Percentiles rank a stretch among this genome's conserved stretches.
Conservation (phyloP, 345 rosid genomes). For the Linum usitatissimum region DNA sequence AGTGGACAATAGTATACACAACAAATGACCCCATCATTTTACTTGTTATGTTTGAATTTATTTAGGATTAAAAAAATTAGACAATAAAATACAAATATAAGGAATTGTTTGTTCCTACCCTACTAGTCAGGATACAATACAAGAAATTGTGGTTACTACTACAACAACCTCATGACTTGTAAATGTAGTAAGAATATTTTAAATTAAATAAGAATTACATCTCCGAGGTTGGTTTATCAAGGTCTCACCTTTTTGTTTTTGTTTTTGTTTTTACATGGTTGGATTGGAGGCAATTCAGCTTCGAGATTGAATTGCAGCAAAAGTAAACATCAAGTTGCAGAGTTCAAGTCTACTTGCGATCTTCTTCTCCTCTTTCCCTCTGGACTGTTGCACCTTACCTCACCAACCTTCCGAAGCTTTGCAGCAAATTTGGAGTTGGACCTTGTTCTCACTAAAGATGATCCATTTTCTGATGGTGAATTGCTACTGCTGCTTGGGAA, state of each 20-base stretch:
- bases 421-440: slow-evolving; percentile 29
- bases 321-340: slow-evolving; percentile 17
- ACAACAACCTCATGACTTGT: neutral
- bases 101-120: neutral
- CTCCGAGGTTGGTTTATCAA: neutral
- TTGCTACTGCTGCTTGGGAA: slow-evolving; percentile 7
- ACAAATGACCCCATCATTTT: too few relatives aligned
- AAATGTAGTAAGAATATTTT: too few relatives aligned
- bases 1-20: too few relatives aligned
- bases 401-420: slow-evolving; percentile 35
- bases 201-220: neutral
- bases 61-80: too few relatives aligned
- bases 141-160: neutral
- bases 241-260: neutral
- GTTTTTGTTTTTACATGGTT: neutral
- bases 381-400: slow-evolving; percentile 42
- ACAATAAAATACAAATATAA: too few relatives aligned
- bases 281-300: neutral
- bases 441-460: slow-evolving; percentile 20
- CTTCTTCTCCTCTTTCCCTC: slow-evolving; percentile 65
- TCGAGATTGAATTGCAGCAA: slow-evolving; percentile 7
- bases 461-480: slow-evolving; percentile 19
- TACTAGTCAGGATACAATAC: neutral
- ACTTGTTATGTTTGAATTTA: too few relatives aligned
- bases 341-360: slow-evolving; percentile 32